These are phyloP conservation scores for Phytophthora melonis DNA, from an alignment of 352 stramenopile genomes.

Conservation along the genomic window DNA sequence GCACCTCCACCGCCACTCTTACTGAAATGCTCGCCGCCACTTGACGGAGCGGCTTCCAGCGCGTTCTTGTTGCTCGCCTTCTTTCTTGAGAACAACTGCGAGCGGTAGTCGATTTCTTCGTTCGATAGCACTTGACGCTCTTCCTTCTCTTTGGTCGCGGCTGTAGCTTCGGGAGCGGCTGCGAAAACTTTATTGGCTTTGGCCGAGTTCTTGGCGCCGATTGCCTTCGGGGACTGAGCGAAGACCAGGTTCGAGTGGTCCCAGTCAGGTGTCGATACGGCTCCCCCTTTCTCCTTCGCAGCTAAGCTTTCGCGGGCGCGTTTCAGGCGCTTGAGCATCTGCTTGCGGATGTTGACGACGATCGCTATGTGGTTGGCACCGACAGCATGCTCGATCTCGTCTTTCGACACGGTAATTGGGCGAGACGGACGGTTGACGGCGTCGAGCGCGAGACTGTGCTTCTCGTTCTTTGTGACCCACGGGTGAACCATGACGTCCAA, in stretches of 20 bases:
- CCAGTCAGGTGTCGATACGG: slow-evolving; percentile 14
- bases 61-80: slow-evolving; percentile 58
- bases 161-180: neutral
- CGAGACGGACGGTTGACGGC: slow-evolving; percentile 34
- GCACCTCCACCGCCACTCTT: neutral
- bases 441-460: slow-evolving; percentile 34
- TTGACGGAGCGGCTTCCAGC: slow-evolving; percentile 27
- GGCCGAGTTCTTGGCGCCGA: slow-evolving; percentile 11
- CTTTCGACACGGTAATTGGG: slow-evolving; percentile 73
- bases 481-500: slow-evolving; percentile 77
- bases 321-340: slow-evolving; percentile 75
- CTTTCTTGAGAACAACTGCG: slow-evolving; percentile 71
- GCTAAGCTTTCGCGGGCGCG: slow-evolving; percentile 42
- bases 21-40: slow-evolving; percentile 7
- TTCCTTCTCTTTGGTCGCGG: neutral
- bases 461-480: slow-evolving; percentile 83
- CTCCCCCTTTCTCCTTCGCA: slow-evolving; percentile 5
- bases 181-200: slow-evolving; percentile 51
- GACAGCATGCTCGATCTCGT: slow-evolving; percentile 82
- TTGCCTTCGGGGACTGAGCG: slow-evolving; percentile 25
- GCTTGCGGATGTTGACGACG: slow-evolving; percentile 74
- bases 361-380: slow-evolving; percentile 62
- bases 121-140: slow-evolving; percentile 58
- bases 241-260: slow-evolving; percentile 17
- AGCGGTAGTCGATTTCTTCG: slow-evolving; percentile 74